phyloP scores from a whole-genome alignment of 371 early-diverging fungal species.

The Batrachochytrium dendrobatidis region DNA sequence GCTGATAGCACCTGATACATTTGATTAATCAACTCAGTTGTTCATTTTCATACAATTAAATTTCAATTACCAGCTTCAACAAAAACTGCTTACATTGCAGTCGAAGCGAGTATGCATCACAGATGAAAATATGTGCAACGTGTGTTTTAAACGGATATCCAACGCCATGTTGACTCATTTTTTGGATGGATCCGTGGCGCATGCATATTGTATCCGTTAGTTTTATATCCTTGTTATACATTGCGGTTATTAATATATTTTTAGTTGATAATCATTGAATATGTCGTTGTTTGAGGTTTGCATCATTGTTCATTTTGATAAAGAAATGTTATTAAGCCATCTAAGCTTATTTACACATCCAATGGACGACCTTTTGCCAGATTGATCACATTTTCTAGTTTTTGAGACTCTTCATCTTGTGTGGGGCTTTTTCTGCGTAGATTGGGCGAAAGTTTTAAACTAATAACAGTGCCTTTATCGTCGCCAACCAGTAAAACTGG shows the following conservation, averaged over 20 bases:
- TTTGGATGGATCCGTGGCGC: conserved; percentile 65
- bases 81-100: conserved; percentile 56
- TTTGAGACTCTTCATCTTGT: conserved; percentile 18
- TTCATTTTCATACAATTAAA: neutral
- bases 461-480: conserved; percentile 40
- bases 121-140: conserved; percentile 72
- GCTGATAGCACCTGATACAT: too few relatives aligned
- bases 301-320: too few relatives aligned
- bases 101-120: conserved; percentile 62
- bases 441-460: conserved; percentile 46
- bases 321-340: too few relatives aligned
- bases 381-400: conserved; percentile 18
- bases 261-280: too few relatives aligned
- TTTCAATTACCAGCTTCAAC: conserved; percentile 51
- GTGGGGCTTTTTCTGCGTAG: conserved; percentile 24
- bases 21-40: too few relatives aligned
- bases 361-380: conserved; percentile 7
- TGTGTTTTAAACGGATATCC: conserved; percentile 72
- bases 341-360: too few relatives aligned
- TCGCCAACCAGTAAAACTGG: conserved; percentile 52
- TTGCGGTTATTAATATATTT: too few relatives aligned
- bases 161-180: conserved; percentile 73
- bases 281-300: too few relatives aligned
- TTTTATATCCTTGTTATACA: too few relatives aligned
- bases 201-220: conserved; percentile 58